Percentiles rank a stretch among this genome's conserved stretches.
Conservation (phyloP, 352 stramenopile genomes). For the Phytophthora meadii region DNA sequence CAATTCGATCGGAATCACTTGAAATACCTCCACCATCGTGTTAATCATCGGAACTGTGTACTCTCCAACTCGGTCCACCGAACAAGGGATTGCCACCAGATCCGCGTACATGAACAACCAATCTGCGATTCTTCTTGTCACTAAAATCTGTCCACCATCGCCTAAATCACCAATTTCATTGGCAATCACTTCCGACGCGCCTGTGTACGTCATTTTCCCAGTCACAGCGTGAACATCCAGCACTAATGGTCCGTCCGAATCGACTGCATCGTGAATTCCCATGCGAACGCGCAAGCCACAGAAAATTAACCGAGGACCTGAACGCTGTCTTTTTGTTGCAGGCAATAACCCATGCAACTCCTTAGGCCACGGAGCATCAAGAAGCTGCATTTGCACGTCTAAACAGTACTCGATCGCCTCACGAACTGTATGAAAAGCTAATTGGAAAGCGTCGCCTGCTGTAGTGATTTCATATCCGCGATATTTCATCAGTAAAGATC, state of each 20-base stretch:
- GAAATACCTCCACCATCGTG: conserved; percentile 48
- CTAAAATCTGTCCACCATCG: conserved; percentile 60
- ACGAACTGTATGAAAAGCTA: conserved; percentile 63
- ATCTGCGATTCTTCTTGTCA: conserved; percentile 54
- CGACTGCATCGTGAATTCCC: conserved; percentile 61
- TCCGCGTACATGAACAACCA: conserved; percentile 56
- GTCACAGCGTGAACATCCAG: conserved; percentile 57
- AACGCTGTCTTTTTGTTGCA: conserved; percentile 47
- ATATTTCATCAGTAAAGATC: conserved; percentile 52
- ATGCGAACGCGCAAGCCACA: conserved; percentile 62
- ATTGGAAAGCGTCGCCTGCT: conserved; percentile 58
- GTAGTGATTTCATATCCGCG: conserved; percentile 72
- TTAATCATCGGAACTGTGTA: conserved; percentile 51
- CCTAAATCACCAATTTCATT: conserved; percentile 63
- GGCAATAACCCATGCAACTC: conserved; percentile 47
- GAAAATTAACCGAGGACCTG: conserved; percentile 48
- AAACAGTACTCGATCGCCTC: conserved; percentile 68
- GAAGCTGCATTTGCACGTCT: conserved; percentile 58
- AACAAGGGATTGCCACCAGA: conserved; percentile 41
- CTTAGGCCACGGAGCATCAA: conserved; percentile 56
- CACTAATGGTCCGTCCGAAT: conserved; percentile 43
- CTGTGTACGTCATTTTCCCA: conserved; percentile 66
- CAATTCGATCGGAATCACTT: conserved; percentile 43
- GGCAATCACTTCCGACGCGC: conserved; percentile 56
- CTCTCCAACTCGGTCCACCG: conserved; percentile 44